Evolutionary conservation across 768 basidiomycete genomes (phyloP).

Genomic region (Suillus lakei): DNA sequence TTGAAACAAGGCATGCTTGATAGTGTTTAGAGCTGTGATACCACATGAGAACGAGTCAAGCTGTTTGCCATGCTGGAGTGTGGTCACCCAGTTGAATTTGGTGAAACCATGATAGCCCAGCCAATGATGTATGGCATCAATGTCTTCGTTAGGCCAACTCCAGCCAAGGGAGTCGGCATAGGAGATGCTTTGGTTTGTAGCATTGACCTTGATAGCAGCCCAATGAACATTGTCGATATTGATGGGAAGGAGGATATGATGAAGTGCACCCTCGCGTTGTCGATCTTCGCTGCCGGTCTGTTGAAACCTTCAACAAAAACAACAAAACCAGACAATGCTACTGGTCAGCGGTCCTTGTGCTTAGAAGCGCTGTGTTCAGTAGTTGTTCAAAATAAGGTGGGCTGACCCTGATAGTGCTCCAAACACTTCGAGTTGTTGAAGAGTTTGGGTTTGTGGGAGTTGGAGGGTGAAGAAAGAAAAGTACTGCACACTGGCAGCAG

Average conservation of each 20-base stretch:
- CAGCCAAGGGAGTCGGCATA: conserved; percentile 39
- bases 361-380: too few relatives aligned
- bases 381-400: too few relatives aligned
- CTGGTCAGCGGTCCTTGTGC: too few relatives aligned
- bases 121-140: background rate
- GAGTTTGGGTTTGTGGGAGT: too few relatives aligned
- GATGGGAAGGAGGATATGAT: background rate
- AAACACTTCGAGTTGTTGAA: too few relatives aligned
- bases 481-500: too few relatives aligned
- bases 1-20: background rate
- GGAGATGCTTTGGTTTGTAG: background rate
- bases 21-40: background rate
- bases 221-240: conserved; percentile 1
- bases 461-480: too few relatives aligned
- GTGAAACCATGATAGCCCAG: background rate
- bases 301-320: too few relatives aligned
- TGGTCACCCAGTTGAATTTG: background rate
- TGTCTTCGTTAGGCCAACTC: background rate
- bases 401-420: too few relatives aligned
- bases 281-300: too few relatives aligned
- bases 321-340: too few relatives aligned
- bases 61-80: background rate
- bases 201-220: background rate
- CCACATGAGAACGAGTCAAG: background rate
- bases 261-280: background rate